Evolutionary conservation across 2,329 filamentous ascomycete genomes (phyloP), one percentile per base, ranked within the genome.

Genomic region (Calonectria montana): DNA sequence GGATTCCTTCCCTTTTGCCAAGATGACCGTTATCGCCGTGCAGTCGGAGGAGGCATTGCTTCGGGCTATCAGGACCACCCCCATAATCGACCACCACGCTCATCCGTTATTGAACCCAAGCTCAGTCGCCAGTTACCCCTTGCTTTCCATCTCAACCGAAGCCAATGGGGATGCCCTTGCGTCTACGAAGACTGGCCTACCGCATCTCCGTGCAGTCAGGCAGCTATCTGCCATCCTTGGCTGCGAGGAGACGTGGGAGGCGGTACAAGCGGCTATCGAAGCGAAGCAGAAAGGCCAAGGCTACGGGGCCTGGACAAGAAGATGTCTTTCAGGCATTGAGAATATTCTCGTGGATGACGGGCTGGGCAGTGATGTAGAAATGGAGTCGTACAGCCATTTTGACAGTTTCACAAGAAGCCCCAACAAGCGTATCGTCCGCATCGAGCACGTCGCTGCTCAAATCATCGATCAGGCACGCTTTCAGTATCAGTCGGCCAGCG

Each of bases 271-370:
- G 45, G 87, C 77, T 50, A 82, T 89, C 66, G 80, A 84, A 68
- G 81, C 82, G 66, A 83, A 82, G 70, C 86, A 86, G 23, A 77
- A 80, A 15, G 80, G 82, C 2, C 84, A 57, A 57, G 53, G 88
- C 70, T 88, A 89, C 67, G 85, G 90, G 6, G 87, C 82, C 3
- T 91, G 95, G 86, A 86, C 90, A 13, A 86, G 84, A 53, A 87
- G 86, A 73, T 97, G 94, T 76, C 87, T 97, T 5, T 83, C 89
- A 15, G 94, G 94, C 1, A 93, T 94, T 31, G 91, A 96, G 80
- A 90, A 89, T 1, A 86, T 96, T 13, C 86, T 97, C 1, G 88
- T 97, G n/a, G 94, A 97, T 76, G 94, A 97, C 82, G 92, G 94
- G 0, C 83, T 96, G 9, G 88, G 89, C 65, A 84, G 86, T 16